These are phyloP conservation scores for Cryptosporidium muris DNA, from an alignment of 169 alveolate genomes.

Conservation along the genomic window DNA sequence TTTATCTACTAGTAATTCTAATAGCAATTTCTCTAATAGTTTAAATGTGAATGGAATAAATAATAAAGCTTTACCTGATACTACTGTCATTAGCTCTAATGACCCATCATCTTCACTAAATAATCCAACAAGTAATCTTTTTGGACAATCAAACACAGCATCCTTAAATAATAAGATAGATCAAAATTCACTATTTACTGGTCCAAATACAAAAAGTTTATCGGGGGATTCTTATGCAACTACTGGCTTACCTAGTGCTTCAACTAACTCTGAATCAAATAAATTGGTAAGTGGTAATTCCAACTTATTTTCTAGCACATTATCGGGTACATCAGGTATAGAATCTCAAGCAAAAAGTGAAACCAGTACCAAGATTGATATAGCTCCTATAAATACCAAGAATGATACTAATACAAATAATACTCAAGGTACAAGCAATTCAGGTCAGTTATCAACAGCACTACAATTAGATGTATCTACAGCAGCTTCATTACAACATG, in stretches of 20 bases:
- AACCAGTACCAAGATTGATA: too few species aligned
- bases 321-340: slow-evolving; percentile 2
- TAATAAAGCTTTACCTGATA: background rate
- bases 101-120: background rate
- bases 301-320: background rate
- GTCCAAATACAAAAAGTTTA: background rate
- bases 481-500: slow-evolving; percentile 50
- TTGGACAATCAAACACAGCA: background rate
- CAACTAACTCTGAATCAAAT: background rate
- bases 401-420: background rate
- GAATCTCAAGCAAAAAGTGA: background rate
- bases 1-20: background rate
- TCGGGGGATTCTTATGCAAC: background rate
- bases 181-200: slow-evolving; percentile 5
- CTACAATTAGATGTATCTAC: slow-evolving; percentile 1
- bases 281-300: background rate
- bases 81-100: background rate
- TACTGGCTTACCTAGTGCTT: background rate
- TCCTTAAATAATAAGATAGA: background rate
- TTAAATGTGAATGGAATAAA: background rate
- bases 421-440: background rate
- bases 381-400: background rate
- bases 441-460: background rate
- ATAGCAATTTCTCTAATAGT: background rate
- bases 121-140: background rate